Conservation (phyloP, 495 filamentous ascomycete genomes). For the Aspergillus cavernicola region DNA sequence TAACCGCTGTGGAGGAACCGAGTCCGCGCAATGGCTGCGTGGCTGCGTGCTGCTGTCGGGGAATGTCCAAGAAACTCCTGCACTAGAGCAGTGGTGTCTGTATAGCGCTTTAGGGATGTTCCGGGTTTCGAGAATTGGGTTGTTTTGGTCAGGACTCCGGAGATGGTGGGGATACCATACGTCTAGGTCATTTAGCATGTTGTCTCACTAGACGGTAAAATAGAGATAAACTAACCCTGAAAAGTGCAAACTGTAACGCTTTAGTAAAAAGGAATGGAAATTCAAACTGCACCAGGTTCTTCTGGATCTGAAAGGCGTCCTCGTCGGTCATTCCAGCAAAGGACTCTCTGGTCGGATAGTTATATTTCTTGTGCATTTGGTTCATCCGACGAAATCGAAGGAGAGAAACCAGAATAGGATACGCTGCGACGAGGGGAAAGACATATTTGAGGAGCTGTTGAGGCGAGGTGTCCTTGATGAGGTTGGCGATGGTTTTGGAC, state of each 20-base stretch:
- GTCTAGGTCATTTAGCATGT: conserved; percentile 37
- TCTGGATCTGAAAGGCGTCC: conserved; percentile 56
- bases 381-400: conserved; percentile 50
- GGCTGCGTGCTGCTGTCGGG: conserved; percentile 47
- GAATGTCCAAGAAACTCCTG: conserved; percentile 48
- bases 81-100: conserved; percentile 58
- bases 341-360: conserved; percentile 52
- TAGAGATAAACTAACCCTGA: conserved; percentile 40
- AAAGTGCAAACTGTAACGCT: conserved; percentile 61
- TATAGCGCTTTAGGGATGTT: conserved; percentile 58
- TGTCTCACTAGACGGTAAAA: neutral
- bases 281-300: conserved; percentile 45
- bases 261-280: conserved; percentile 56
- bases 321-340: conserved; percentile 60
- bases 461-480: conserved; percentile 1
- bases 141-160: conserved; percentile 52
- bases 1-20: conserved; percentile 65
- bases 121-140: conserved; percentile 51
- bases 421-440: conserved; percentile 22
- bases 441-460: conserved; percentile 26
- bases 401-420: conserved; percentile 27
- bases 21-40: conserved; percentile 56
- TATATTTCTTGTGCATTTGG: conserved; percentile 42
- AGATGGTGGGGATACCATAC: conserved; percentile 64
- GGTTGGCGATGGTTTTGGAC: neutral